These are phyloP conservation scores for Piper betle DNA, from an alignment of 164 flowering plant genomes.

Conservation along the genomic window DNA sequence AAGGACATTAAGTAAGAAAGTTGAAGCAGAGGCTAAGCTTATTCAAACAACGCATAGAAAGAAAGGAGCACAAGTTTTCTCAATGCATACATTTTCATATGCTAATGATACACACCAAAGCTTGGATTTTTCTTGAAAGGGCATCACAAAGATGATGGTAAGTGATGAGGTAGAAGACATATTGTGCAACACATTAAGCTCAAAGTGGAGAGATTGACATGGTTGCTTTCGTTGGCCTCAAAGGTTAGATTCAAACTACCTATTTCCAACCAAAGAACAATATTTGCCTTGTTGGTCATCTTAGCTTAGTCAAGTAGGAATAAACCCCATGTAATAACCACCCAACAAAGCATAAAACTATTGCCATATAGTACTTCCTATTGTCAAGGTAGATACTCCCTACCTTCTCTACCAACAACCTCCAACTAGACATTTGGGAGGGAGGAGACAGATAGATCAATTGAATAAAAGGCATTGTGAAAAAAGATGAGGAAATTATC, in stretches of 20 bases:
- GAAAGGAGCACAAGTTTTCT: too few species aligned
- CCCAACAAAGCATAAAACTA: conserved; percentile 2
- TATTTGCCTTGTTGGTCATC: conserved; percentile 3
- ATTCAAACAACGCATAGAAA: too few species aligned
- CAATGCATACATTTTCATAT: too few species aligned
- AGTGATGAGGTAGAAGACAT: not conserved
- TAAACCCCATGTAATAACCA: not conserved
- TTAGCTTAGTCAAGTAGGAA: conserved; percentile 1
- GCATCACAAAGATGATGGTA: not conserved
- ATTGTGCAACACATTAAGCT: conserved; percentile 25
- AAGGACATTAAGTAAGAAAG: too few species aligned
- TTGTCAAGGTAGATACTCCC: too few species aligned
- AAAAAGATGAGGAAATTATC: too few species aligned
- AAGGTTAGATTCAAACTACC: conserved; percentile 17
- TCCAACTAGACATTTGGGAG: too few species aligned
- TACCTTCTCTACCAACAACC: too few species aligned
- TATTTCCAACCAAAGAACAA: conserved; percentile 16
- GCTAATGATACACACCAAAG: too few species aligned
- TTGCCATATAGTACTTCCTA: not conserved
- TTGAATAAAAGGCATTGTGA: too few species aligned
- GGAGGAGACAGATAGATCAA: too few species aligned
- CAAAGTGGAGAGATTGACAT: conserved; percentile 30
- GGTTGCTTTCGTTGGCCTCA: conserved; percentile 24
- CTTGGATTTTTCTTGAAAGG: not conserved
- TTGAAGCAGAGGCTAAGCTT: too few species aligned